Conservation (phyloP, 2,329 filamentous ascomycete genomes). For the Colletotrichum brevisporum region DNA sequence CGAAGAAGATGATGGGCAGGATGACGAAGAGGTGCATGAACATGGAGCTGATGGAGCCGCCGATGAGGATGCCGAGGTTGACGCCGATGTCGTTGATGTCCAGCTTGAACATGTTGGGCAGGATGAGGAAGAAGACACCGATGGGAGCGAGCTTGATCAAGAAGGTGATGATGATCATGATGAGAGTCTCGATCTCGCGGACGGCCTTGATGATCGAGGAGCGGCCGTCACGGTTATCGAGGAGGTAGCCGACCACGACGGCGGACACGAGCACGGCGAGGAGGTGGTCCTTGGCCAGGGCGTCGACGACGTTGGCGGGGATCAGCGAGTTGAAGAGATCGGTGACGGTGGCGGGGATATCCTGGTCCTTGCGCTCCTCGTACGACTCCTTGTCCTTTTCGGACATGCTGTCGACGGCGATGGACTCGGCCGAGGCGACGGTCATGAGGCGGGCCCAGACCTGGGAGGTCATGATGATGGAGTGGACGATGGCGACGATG, state of each 20-base stretch:
- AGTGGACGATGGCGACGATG: conserved; percentile 62
- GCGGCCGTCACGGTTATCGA: conserved; percentile 53
- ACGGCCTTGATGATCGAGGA: conserved; percentile 58
- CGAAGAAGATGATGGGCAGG: conserved; percentile 59
- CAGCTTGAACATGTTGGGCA: conserved; percentile 65
- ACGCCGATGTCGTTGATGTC: conserved; percentile 61
- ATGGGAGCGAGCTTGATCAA: conserved; percentile 65
- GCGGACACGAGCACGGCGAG: conserved; percentile 62
- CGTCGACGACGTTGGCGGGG: conserved; percentile 62
- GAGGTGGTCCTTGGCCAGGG: conserved; percentile 61
- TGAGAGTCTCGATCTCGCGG: conserved; percentile 63
- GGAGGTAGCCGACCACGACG: conserved; percentile 61
- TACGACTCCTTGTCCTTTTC: conserved; percentile 49
- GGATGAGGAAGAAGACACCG: conserved; percentile 66
- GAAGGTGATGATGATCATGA: conserved; percentile 61
- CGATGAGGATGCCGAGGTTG: conserved; percentile 66
- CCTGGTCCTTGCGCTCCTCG: conserved; percentile 50
- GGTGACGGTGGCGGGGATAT: conserved; percentile 59
- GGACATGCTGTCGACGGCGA: conserved; percentile 47
- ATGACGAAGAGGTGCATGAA: conserved; percentile 61
- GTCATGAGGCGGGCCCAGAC: conserved; percentile 64
- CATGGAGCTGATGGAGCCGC: conserved; percentile 61
- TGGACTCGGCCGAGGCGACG: conserved; percentile 49
- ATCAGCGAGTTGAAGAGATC: conserved; percentile 65
- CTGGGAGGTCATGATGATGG: conserved; percentile 60